Evolutionary conservation across 805 yeast species (phyloP).

Genomic region (Candida suzukii): DNA sequence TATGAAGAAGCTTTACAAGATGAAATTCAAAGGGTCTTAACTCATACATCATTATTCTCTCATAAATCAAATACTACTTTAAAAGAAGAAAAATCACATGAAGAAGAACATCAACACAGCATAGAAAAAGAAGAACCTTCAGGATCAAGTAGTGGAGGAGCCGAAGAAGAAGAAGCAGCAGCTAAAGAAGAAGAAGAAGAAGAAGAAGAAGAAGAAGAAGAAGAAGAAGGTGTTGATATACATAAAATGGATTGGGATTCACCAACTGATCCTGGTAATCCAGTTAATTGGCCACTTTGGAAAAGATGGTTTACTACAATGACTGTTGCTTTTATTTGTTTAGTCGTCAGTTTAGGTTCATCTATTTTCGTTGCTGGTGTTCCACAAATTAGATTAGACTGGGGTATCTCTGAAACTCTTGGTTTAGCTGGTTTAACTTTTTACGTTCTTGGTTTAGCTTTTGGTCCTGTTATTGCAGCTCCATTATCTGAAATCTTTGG

Average conservation of each 20-base stretch:
- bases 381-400: conserved; percentile 39
- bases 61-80: not conserved
- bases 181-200: conserved; percentile 4
- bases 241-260: conserved; percentile 50
- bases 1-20: conserved; percentile 16
- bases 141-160: not conserved
- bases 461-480: conserved; percentile 65
- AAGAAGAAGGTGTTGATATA: conserved; percentile 29
- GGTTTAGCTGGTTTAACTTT: conserved; percentile 64
- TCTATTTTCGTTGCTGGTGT: conserved; percentile 65
- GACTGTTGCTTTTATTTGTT: conserved; percentile 57
- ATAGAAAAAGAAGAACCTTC: conserved; percentile 3
- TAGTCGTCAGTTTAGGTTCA: conserved; percentile 69
- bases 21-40: conserved; percentile 16
- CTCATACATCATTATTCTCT: conserved; percentile 13
- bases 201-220: conserved; percentile 19
- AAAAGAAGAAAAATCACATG: too few relatives aligned
- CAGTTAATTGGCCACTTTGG: conserved; percentile 59
- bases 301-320: conserved; percentile 62
- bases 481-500: conserved; percentile 69
- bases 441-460: conserved; percentile 63
- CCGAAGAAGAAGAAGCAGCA: too few relatives aligned
- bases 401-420: conserved; percentile 53
- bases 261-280: conserved; percentile 55
- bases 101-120: not conserved